Evolutionary conservation across 2,329 filamentous ascomycete genomes (phyloP).

Genomic region (Colletotrichum tamarilloi): DNA sequence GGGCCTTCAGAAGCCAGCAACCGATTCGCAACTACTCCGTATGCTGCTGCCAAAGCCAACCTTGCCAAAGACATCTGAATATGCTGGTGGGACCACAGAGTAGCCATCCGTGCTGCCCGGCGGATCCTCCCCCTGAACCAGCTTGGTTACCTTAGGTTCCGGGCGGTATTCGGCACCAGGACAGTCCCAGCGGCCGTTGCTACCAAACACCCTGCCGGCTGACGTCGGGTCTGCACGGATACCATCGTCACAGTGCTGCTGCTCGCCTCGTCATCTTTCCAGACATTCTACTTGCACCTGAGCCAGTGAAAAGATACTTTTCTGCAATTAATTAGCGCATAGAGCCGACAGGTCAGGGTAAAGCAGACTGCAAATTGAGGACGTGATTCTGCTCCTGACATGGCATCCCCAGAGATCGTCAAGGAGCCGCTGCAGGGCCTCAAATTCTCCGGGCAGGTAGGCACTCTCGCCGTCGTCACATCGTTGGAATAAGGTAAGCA

Average conservation of each 20-base stretch:
- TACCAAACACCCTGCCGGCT: not conserved
- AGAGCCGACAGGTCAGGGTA: not conserved
- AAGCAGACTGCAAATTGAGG: not conserved
- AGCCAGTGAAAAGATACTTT: not conserved
- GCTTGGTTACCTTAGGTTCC: not conserved
- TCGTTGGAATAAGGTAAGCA: not conserved
- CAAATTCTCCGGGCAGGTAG: not conserved
- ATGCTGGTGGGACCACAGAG: too few species aligned
- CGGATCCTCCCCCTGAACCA: not conserved
- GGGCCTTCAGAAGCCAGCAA: not conserved
- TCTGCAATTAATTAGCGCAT: not conserved
- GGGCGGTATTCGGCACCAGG: not conserved
- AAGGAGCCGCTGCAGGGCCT: not conserved
- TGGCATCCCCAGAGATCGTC: not conserved
- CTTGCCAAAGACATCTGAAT: not conserved
- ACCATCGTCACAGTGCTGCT: not conserved
- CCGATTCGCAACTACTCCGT: not conserved
- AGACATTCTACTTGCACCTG: not conserved
- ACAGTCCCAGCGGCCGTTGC: not conserved
- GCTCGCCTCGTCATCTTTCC: not conserved
- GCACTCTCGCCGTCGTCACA: not conserved
- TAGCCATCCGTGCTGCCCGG: not conserved
- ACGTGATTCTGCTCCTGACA: not conserved
- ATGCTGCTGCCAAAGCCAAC: not conserved
- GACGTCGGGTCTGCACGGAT: not conserved